These are phyloP conservation scores for Chiua virens DNA, from an alignment of 768 basidiomycete species.

Conservation along the genomic window DNA sequence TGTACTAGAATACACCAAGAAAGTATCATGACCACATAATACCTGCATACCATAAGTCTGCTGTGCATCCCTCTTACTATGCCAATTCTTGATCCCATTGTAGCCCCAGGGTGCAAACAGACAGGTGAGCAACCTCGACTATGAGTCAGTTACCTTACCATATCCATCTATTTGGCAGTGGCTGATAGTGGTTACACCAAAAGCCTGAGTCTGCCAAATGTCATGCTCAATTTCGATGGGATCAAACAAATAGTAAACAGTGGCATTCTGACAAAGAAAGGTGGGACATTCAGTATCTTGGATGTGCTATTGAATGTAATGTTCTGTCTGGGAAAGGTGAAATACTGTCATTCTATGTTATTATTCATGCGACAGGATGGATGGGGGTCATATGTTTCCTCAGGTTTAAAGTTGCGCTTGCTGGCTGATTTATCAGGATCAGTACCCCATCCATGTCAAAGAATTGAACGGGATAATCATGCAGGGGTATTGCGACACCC, in stretches of 20 bases:
- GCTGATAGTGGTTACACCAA: constrained; percentile 30
- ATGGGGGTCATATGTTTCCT: constrained; percentile 18
- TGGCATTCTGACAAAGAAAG: constrained; percentile 28
- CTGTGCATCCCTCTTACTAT: not conserved
- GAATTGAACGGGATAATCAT: constrained; percentile 25
- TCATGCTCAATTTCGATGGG: constrained; percentile 27
- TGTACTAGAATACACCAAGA: constrained; percentile 49
- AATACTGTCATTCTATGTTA: constrained; percentile 30
- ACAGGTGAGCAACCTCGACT: constrained; percentile 17
- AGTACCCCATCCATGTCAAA: constrained; percentile 21
- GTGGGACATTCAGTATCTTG: not conserved
- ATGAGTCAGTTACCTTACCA: not conserved
- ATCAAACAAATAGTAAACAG: constrained; percentile 15
- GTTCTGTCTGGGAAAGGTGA: constrained; percentile 21
- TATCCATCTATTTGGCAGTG: constrained; percentile 8
- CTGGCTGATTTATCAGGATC: constrained; percentile 15
- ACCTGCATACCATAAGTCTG: constrained; percentile 49
- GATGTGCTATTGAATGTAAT: not conserved
- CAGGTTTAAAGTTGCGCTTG: not conserved
- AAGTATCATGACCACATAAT: constrained; percentile 46
- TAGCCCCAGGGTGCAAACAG: constrained; percentile 64
- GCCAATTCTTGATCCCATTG: not conserved
- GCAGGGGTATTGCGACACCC: constrained; percentile 26
- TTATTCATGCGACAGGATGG: constrained; percentile 36
- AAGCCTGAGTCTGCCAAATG: constrained; percentile 21